A percentile compares a stretch with the other conserved stretches of the same genome.
Conservation (phyloP, 257 asterid species). For the Solanum sparsipilum region DNA sequence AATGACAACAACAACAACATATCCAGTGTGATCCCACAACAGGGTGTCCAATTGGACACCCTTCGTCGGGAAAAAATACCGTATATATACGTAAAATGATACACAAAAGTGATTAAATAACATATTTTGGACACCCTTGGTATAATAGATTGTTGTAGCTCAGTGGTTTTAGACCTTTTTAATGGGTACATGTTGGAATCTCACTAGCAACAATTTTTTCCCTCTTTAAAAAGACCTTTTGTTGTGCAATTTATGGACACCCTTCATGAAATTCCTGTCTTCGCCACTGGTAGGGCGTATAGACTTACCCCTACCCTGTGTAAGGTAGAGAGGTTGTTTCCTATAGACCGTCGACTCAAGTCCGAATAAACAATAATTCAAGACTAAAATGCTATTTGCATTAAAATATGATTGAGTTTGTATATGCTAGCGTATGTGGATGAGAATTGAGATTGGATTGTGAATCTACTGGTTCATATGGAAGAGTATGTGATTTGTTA, state of each 20-base stretch:
- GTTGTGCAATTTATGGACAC: too few relatives aligned
- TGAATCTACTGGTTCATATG: neutral
- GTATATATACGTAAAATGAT: too few relatives aligned
- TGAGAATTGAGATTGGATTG: neutral
- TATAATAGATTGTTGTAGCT: too few relatives aligned
- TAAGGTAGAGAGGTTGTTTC: neutral
- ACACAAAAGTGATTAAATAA: too few relatives aligned
- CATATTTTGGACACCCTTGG: too few relatives aligned
- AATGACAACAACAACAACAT: neutral
- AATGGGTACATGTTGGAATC: too few relatives aligned
- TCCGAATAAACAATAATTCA: neutral
- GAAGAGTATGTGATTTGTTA: neutral
- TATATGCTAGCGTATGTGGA: neutral
- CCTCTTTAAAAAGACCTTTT: too few relatives aligned
- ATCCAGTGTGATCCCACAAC: neutral
- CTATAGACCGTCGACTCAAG: neutral
- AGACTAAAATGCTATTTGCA: neutral
- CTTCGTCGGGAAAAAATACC: too few relatives aligned
- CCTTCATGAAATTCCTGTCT: too few relatives aligned
- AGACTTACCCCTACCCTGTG: neutral
- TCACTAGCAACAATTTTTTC: too few relatives aligned
- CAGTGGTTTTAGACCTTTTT: too few relatives aligned
- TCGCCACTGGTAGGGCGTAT: neutral
- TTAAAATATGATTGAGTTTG: neutral
- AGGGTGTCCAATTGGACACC: too few relatives aligned